Evolutionary conservation across 140 eudicot genomes (phyloP), one percentile per base, ranked within the genome.

Genomic region (Stevia rebaudiana): DNA sequence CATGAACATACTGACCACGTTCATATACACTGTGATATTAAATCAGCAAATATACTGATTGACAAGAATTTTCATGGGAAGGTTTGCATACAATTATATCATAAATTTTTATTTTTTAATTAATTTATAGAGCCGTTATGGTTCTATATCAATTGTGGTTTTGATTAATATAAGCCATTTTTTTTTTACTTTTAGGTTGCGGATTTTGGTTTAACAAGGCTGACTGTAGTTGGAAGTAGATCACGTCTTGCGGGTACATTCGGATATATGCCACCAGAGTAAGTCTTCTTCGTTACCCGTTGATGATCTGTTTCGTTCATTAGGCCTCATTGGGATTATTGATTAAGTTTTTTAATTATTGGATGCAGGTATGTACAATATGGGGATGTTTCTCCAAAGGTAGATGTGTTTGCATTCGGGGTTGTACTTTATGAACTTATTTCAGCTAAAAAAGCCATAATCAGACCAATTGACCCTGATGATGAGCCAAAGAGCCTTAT

Each of bases 221-320:
- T 91, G 60, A 80, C 85, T 33, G 95, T 78, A 68, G 91, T 87
- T 28, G 86, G 91, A 71, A 79, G 80, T 56, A 58, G 65, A 28
- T 89, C 89, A 21, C 80, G 83, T 31, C 81, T 82, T 80, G 82
- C 75, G 75, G 98, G 98, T 67, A 92, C 98, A 67, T 88, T 88
- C 68, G 98, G 98, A 72, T 92, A 92, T 71, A 92, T 92, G 98
- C 92, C 96, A 18, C 98, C 98, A 23, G 98, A 92, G 98, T 92
- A 84, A 84, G 16, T 56, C 11, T 28, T 37, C 56, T 71, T 68
- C 41, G 7, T 54, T 28, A n/a, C 4, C 33, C 4, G 2, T 28
- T 28, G 33, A 28, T 28, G 33, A n/a, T 28, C 33, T 2, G 4
- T 28, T 1, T 28, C 33, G 4, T 2, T 4, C 33, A 28, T 4